Evolutionary conservation across 106 monocot species (phyloP).

Genomic region (Vanilla planifolia): DNA sequence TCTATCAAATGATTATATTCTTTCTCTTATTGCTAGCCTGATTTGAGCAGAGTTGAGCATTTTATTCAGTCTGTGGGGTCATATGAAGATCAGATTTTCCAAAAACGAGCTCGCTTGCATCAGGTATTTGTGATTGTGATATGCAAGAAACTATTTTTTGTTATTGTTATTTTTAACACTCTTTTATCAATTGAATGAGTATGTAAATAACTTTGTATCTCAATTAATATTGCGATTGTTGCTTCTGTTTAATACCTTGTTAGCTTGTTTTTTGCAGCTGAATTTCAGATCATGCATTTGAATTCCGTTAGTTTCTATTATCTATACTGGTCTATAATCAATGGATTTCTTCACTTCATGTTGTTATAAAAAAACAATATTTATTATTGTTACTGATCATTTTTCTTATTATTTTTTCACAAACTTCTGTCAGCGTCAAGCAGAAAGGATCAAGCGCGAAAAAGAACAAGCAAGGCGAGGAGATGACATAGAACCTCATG

Average conservation of each 20-base stretch:
- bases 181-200: not conserved
- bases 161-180: not conserved
- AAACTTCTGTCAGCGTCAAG: constrained; percentile 66
- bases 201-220: not conserved
- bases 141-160: not conserved
- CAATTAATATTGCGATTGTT: no score
- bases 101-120: constrained; percentile 89
- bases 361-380: no score
- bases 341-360: no score
- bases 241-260: no score
- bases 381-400: no score
- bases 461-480: constrained; percentile 80
- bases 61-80: constrained; percentile 95
- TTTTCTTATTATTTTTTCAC: not conserved
- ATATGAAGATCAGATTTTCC: constrained; percentile 89
- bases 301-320: no score
- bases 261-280: no score
- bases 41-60: constrained; percentile 83
- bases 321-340: no score
- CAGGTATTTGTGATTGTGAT: constrained; percentile 35
- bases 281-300: no score
- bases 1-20: not conserved
- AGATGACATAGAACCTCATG: constrained; percentile 77
- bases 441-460: constrained; percentile 85
- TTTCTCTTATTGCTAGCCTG: constrained; percentile 42